A percentile compares a stretch with the other conserved stretches of the same genome.
Conservation (phyloP, 495 filamentous ascomycete species). For the Xylaria scruposa region DNA sequence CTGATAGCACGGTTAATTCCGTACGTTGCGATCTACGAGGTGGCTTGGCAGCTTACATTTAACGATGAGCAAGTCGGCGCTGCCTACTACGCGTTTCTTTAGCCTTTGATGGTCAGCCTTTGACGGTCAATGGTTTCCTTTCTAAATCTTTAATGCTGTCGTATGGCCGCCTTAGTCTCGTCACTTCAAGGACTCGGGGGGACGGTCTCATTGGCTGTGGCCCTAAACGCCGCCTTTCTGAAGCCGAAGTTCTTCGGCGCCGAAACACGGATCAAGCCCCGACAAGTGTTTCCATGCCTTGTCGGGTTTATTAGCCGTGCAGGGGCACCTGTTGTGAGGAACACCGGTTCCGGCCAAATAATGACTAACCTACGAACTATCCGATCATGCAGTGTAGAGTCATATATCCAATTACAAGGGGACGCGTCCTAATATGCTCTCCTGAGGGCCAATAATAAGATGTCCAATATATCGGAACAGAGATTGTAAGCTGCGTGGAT, state of each 20-base stretch:
- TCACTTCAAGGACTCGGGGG: neutral
- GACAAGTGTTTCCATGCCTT: neutral
- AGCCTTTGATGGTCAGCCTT: neutral
- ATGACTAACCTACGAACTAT: neutral
- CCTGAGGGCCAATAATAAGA: conserved; percentile 1
- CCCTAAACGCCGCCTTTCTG: neutral
- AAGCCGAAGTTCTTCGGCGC: conserved; percentile 1
- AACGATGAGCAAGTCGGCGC: neutral
- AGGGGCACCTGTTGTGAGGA: neutral
- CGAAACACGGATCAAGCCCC: neutral
- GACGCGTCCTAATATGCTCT: neutral
- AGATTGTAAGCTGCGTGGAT: neutral
- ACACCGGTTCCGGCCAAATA: neutral
- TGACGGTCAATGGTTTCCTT: neutral
- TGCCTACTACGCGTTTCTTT: neutral
- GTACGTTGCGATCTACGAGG: neutral
- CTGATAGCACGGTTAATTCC: neutral
- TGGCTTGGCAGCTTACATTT: neutral
- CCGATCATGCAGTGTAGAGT: neutral
- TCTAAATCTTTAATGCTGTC: neutral
- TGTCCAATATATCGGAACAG: neutral
- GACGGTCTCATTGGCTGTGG: neutral
- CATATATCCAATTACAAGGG: neutral
- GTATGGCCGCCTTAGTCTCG: neutral
- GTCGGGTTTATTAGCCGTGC: neutral